Conservation (phyloP, 495 filamentous ascomycete genomes). For the Penicillium waksmanii region DNA sequence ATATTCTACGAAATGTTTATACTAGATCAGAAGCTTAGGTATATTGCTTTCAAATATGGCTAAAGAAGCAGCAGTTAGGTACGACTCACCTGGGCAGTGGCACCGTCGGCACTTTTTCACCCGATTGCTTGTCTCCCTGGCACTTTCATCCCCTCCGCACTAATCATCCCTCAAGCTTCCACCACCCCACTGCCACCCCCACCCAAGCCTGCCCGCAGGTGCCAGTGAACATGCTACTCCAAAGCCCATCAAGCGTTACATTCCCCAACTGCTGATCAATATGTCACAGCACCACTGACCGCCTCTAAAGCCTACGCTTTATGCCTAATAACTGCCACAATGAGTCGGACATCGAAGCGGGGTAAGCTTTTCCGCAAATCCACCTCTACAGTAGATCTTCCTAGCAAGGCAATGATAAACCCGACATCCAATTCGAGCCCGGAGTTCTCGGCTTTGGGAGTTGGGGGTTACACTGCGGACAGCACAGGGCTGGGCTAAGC, state of each 20-base stretch:
- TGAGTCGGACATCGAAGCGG: constrained; percentile 11
- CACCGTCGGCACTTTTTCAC: too few species aligned
- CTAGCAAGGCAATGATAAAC: constrained; percentile 2
- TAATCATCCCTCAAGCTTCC: constrained; percentile 15
- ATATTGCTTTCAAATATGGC: too few species aligned
- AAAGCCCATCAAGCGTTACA: constrained; percentile 14
- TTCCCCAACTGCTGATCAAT: constrained; percentile 15
- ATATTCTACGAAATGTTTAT: too few species aligned
- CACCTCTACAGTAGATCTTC: neutral
- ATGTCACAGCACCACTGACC: constrained; percentile 8
- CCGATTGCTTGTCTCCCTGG: too few species aligned
- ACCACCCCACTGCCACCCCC: constrained; percentile 8
- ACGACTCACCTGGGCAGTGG: too few species aligned
- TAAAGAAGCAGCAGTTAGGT: too few species aligned
- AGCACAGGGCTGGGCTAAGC: neutral
- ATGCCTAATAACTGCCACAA: neutral
- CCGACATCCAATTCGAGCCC: neutral
- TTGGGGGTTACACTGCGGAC: constrained; percentile 13
- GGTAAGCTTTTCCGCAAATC: constrained; percentile 3
- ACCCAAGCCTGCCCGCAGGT: neutral
- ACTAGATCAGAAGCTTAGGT: too few species aligned
- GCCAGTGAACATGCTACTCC: neutral
- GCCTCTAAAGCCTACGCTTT: neutral
- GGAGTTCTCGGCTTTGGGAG: neutral
- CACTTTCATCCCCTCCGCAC: too few species aligned